phyloP scores from a whole-genome alignment of 2,329 filamentous ascomycete species.

The Fusarium temperatum region DNA sequence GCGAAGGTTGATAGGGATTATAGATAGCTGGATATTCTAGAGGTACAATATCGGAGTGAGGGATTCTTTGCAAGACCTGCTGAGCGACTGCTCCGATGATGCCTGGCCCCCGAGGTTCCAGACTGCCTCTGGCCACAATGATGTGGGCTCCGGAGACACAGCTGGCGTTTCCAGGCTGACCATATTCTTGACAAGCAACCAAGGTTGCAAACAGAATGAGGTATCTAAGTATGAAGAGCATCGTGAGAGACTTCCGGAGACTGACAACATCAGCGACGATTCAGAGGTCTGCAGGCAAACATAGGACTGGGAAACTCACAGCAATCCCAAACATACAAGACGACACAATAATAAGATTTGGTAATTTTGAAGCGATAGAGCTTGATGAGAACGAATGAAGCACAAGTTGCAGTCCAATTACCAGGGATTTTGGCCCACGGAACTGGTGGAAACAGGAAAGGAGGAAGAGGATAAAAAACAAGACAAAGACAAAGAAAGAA shows the following conservation, averaged over 20 bases:
- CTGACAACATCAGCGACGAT: not conserved
- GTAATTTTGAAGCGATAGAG: not conserved
- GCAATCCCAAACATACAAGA: too few species aligned
- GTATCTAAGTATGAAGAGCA: conserved; percentile 5
- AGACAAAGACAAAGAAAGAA: not conserved
- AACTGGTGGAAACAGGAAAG: not conserved
- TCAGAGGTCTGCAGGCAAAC: not conserved
- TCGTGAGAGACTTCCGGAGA: not conserved
- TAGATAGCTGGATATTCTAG: conserved; percentile 32
- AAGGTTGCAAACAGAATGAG: not conserved
- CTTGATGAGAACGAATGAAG: not conserved
- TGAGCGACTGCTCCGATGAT: conserved; percentile 35
- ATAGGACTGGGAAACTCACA: too few species aligned
- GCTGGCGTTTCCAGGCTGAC: not conserved
- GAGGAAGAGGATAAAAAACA: not conserved
- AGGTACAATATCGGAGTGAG: conserved; percentile 8
- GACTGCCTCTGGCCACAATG: conserved; percentile 33
- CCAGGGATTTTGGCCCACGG: not conserved
- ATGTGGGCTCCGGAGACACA: conserved; percentile 33
- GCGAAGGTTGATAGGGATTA: conserved; percentile 26
- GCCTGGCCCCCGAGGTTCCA: conserved; percentile 30
- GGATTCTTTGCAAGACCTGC: conserved; percentile 10
- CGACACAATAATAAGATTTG: not conserved
- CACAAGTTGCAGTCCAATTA: not conserved
- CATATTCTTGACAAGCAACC: not conserved